A percentile compares a stretch with the other conserved stretches of the same genome.
phyloP scores from a whole-genome alignment of 306 rosid species.

The Astragalus glycyphyllos region DNA sequence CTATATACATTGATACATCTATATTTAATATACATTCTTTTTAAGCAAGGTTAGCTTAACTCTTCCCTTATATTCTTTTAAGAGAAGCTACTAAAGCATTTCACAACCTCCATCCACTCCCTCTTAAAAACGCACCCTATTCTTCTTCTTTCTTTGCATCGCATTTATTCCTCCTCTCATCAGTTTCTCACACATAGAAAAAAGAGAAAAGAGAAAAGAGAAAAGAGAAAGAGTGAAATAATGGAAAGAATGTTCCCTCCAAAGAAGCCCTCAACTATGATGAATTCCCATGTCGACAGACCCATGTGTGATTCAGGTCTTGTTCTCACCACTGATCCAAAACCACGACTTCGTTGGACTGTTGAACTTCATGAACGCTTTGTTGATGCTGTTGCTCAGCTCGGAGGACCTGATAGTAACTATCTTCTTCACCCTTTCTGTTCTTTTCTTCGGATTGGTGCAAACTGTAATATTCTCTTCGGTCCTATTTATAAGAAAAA shows the following conservation, averaged over 20 bases:
- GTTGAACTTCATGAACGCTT: slow-evolving; percentile 98
- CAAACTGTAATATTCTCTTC: not conserved
- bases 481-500: too few species aligned
- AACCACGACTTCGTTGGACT: slow-evolving; percentile 99
- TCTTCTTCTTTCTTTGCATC: slow-evolving; percentile 77
- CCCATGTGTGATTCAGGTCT: slow-evolving; percentile 98
- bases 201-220: slow-evolving; percentile 55
- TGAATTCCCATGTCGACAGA: slow-evolving; percentile 87
- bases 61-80: slow-evolving; percentile 46
- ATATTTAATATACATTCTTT: slow-evolving; percentile 36
- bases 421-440: slow-evolving; percentile 1
- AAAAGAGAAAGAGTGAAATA: slow-evolving; percentile 50
- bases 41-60: slow-evolving; percentile 50
- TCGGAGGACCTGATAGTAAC: slow-evolving; percentile 97
- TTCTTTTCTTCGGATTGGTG: slow-evolving; percentile 2
- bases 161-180: slow-evolving; percentile 74
- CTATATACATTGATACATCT: not conserved
- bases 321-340: slow-evolving; percentile 98
- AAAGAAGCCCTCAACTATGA: slow-evolving; percentile 94
- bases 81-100: slow-evolving; percentile 59
- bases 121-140: slow-evolving; percentile 90
- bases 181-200: slow-evolving; percentile 16
- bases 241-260: slow-evolving; percentile 89
- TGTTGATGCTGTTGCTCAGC: slow-evolving; percentile 96
- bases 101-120: slow-evolving; percentile 43